Evolutionary conservation across 305 asterid genomes (phyloP), one percentile per base, ranked within the genome.

Genomic region (Fraxinus latifolia): DNA sequence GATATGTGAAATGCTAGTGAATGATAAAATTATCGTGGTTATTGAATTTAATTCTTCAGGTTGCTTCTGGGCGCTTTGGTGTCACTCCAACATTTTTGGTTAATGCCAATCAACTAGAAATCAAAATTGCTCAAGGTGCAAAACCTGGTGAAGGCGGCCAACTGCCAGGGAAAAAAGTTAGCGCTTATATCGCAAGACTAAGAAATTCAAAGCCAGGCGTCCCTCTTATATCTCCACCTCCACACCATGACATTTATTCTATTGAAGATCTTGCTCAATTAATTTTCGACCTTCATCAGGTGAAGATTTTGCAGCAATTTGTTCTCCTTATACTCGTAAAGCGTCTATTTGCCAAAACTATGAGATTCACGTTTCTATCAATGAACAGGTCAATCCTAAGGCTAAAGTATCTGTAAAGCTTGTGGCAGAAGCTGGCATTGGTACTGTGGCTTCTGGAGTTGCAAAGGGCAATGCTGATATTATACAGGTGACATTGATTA

Each of bases 81-180:
- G 92, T 89, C 33, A 89, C 92, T 70, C 90, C 92, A 33, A 87
- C 90, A 60, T 89, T 88, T 76, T 87, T 89, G 83, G 92, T 81
- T 58, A 88, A 88, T 81, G 91, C 91, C 5, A 86, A 83, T 82
- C 91, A 88, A 79, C 76, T 90, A 80, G 91, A 90, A 84, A 90
- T 90, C 79, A 90, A 90, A 84, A 86, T 90, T 79, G 92, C 92
- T 42, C 92, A 90, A 80, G 92, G 92, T 80, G 92, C 92, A 73
- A 90, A 90, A 79, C 92, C 92, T 25, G 91, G 92, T 81, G 92
- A 90, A 85, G 91, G 91, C 71, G 92, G 92, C 32, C 92, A 90
- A 82, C 84, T 90, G 82, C 92, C 92, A 17, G 92, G 92, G 77
- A 88, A 88, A 79, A 90, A 90, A 87, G 92, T 90, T 76, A 84